Evolutionary conservation across 2,329 filamentous ascomycete genomes (phyloP), one percentile per base, ranked within the genome.

Genomic region (Alternaria gaisen): DNA sequence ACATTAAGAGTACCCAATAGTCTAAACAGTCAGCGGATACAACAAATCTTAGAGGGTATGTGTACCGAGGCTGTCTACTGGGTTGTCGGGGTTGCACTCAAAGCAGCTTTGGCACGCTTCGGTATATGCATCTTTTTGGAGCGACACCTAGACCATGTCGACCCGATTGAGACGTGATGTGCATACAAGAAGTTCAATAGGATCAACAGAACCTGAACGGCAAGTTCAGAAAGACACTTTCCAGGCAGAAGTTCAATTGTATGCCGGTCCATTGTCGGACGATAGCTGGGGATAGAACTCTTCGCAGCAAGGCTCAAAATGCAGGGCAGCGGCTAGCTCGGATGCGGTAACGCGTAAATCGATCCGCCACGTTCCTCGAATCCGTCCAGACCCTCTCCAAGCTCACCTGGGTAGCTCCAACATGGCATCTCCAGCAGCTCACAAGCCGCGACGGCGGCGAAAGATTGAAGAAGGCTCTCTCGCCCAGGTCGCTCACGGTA

Each of bases 371-470:
- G 54, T 18, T 40, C 36, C 36, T 57, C 56, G 51, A 38, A 48
- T 40, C 18, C 54, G 36, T 48, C 22, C 32, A 28, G 41, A 41
- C 46, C 42, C 30, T 58, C 50, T 22, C 32, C 43, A 56, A 60
- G 60, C 60, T 55, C 30, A 48, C 28, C 18, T 22, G 6, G 44
- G 44, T 18, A 60, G 34, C 53, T 56, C 46, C 26, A 58, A 36
- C 57, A 79, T 79, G 76, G 71, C 74, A 57, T 75, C 75, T 36
- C 71, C 74, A 32, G 66, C 71, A 53, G 64, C 69, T 30, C 77
- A 81, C 58, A 81, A 80, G 64, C 79, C 82, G 57, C 77, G 82
- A 22, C 79, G 78, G 65, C 80, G 81, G 69, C 77, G 80, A 62
- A 81, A 77, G 65, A 77, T 77, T 24, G 80, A 82, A 51, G 72